A percentile compares a stretch with the other conserved stretches of the same genome.
phyloP scores from a whole-genome alignment of 371 early-diverging fungal species.

The Mortierella sp. region DNA sequence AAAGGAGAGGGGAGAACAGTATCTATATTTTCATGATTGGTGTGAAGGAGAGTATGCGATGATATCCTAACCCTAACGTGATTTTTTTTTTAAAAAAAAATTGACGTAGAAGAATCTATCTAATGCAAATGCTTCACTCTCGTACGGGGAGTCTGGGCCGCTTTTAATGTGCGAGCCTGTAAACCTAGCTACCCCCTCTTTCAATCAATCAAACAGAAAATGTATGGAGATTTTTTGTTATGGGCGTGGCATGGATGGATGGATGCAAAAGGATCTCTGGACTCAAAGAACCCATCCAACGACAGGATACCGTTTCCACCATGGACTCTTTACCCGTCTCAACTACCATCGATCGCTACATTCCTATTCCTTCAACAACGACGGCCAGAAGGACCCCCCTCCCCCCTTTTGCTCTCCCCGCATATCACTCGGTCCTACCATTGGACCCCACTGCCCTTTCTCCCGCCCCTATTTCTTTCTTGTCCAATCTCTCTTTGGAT shows the following conservation, averaged over 20 bases:
- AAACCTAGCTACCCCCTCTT: conserved; percentile 24
- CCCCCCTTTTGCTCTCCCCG: too few species aligned
- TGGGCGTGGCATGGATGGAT: conserved; percentile 14
- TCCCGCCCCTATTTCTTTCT: background rate
- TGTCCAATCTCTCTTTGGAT: background rate
- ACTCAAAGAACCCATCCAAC: background rate
- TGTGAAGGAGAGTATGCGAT: too few species aligned
- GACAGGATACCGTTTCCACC: conserved; percentile 1
- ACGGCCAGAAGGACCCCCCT: background rate
- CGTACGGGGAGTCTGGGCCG: too few species aligned
- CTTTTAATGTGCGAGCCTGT: conserved; percentile 1
- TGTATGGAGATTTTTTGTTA: conserved; percentile 13
- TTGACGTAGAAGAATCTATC: too few species aligned
- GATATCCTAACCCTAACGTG: too few species aligned
- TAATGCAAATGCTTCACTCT: too few species aligned
- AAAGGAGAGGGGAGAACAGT: too few species aligned
- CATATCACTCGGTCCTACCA: background rate
- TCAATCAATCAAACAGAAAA: conserved; percentile 32
- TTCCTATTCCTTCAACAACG: background rate
- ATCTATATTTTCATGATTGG: too few species aligned
- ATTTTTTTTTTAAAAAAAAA: too few species aligned
- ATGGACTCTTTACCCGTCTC: background rate
- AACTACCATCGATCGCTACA: background rate
- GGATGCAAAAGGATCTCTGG: conserved; percentile 4
- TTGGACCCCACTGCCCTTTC: background rate